Percentiles rank a stretch among this genome's conserved stretches.
phyloP scores from a whole-genome alignment of 192 early-diverging fungal species.

The Coemansia sp. region DNA sequence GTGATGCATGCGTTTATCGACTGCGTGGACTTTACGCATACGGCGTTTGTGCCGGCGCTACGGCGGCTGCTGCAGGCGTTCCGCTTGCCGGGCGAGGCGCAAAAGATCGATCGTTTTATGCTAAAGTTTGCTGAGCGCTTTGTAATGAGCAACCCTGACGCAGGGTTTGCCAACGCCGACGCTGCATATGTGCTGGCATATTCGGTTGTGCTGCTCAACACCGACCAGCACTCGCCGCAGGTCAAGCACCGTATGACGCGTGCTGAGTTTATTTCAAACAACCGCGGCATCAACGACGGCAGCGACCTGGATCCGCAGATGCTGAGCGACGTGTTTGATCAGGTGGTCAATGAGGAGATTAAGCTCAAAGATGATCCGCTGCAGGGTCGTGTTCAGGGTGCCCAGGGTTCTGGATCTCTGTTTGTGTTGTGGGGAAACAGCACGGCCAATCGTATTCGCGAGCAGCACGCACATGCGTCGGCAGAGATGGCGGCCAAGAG shows the following conservation, averaged over 20 bases:
- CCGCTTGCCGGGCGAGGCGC: slow-evolving; percentile 88
- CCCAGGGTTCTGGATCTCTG: slow-evolving; percentile 29
- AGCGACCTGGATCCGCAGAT: slow-evolving; percentile 71
- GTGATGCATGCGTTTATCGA: slow-evolving; percentile 99
- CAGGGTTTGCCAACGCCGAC: slow-evolving; percentile 84
- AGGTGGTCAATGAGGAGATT: slow-evolving; percentile 84
- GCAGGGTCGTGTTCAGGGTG: slow-evolving; percentile 27
- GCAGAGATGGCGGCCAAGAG: slow-evolving; percentile 71
- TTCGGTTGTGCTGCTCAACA: slow-evolving; percentile 92
- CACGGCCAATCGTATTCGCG: slow-evolving; percentile 49
- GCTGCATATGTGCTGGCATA: slow-evolving; percentile 92
- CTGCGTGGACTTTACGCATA: slow-evolving; percentile 73
- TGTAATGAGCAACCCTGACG: slow-evolving; percentile 74
- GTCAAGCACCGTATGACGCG: slow-evolving; percentile 85
- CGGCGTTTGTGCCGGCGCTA: slow-evolving; percentile 78
- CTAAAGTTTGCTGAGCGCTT: slow-evolving; percentile 95
- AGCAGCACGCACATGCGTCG: slow-evolving; percentile 61
- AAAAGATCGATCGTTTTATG: slow-evolving; percentile 98
- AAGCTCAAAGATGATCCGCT: slow-evolving; percentile 87
- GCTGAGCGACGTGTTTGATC: slow-evolving; percentile 75
- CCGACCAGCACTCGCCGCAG: slow-evolving; percentile 86
- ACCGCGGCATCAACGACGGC: slow-evolving; percentile 91
- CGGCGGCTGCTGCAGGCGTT: slow-evolving; percentile 84
- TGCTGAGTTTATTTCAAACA: slow-evolving; percentile 84
- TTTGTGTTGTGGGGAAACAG: slow-evolving; percentile 51